Evolutionary conservation across 148 eudicot species (phyloP).

Genomic region (Rhododendron ferrugineum): DNA sequence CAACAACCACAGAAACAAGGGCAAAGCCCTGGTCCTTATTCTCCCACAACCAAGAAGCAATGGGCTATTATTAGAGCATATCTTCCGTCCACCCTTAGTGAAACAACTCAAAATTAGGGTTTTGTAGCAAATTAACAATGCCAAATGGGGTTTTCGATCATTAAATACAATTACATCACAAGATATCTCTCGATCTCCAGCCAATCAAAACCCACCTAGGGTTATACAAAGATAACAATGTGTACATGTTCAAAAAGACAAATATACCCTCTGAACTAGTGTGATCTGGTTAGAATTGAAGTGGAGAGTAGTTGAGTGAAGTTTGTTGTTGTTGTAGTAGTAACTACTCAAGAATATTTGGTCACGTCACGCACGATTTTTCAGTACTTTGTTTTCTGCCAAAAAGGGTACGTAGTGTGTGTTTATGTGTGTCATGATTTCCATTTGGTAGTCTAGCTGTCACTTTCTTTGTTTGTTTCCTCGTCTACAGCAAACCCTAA

Average conservation of each 20-base stretch:
- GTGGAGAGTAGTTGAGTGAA: neutral
- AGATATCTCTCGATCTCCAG: neutral
- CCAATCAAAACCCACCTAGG: neutral
- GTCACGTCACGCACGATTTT: neutral
- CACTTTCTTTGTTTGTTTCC: neutral
- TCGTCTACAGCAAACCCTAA: neutral
- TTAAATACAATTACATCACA: too few relatives aligned
- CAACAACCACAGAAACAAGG: too few relatives aligned
- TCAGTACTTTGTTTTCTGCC: neutral
- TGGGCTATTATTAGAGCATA: too few relatives aligned
- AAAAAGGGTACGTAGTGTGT: neutral
- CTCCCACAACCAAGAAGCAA: too few relatives aligned
- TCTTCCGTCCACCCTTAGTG: neutral
- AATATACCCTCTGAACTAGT: neutral
- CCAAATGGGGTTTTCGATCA: neutral
- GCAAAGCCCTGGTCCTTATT: too few relatives aligned
- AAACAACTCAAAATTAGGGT: neutral
- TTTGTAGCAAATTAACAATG: neutral
- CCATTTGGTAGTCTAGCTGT: neutral
- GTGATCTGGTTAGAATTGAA: neutral
- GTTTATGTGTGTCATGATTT: neutral
- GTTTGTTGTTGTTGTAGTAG: neutral
- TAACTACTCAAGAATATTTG: neutral
- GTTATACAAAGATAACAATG: neutral
- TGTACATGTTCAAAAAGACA: neutral